These are phyloP conservation scores for Huntiella savannae DNA, from an alignment of 2,329 filamentous ascomycete species.

Conservation along the genomic window DNA sequence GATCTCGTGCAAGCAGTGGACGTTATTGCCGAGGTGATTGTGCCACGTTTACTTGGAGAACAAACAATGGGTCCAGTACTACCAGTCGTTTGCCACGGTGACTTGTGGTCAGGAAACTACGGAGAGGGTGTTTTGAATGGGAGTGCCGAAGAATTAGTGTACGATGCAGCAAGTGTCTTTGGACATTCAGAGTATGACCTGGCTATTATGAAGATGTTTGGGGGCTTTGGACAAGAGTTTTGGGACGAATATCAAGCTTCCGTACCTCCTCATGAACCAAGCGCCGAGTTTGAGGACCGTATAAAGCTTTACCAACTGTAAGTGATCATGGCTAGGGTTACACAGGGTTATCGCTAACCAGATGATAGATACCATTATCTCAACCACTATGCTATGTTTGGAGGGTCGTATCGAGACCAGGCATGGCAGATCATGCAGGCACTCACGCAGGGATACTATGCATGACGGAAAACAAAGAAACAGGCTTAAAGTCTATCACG, in stretches of 20 bases:
- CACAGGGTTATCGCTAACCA: too few relatives aligned
- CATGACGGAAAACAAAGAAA: too few relatives aligned
- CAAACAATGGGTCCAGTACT: slow-evolving; percentile 41
- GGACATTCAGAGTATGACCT: slow-evolving; percentile 79
- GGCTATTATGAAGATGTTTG: slow-evolving; percentile 94
- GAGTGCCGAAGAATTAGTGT: slow-evolving; percentile 53
- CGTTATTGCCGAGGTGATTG: slow-evolving; percentile 40
- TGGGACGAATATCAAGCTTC: slow-evolving; percentile 58
- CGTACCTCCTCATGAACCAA: slow-evolving; percentile 63
- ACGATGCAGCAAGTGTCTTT: slow-evolving; percentile 64
- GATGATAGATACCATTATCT: slow-evolving; percentile 65
- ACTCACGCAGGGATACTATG: slow-evolving; percentile 28
- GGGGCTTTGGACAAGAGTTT: slow-evolving; percentile 57
- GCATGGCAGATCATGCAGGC: slow-evolving; percentile 64
- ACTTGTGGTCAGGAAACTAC: slow-evolving; percentile 85
- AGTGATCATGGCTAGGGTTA: slow-evolving; percentile 17
- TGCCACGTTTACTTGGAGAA: slow-evolving; percentile 58
- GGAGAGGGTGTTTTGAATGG: slow-evolving; percentile 41
- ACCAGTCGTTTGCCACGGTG: slow-evolving; percentile 77
- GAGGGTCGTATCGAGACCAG: slow-evolving; percentile 55
- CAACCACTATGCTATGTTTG: slow-evolving; percentile 76
- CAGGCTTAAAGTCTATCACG: too few relatives aligned
- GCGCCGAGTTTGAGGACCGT: slow-evolving; percentile 69
- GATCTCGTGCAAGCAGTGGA: slow-evolving; percentile 40
- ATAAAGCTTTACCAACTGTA: slow-evolving; percentile 65